Evolutionary conservation across 2,329 filamentous ascomycete species (phyloP).

Genomic region (Phoma sp.): DNA sequence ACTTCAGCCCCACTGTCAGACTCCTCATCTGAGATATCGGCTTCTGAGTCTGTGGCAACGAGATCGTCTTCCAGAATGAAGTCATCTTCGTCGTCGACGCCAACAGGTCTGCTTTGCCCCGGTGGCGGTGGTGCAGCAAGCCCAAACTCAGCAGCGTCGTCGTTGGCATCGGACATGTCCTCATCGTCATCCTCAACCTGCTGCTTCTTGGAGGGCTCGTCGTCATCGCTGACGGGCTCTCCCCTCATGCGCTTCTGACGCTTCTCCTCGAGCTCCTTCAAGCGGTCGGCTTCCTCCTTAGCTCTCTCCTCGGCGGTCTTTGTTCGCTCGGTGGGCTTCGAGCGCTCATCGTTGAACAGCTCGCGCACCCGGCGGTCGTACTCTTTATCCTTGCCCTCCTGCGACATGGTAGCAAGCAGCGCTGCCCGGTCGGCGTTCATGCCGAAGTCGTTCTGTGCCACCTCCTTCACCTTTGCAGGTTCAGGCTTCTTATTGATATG

Average conservation of each 20-base stretch:
- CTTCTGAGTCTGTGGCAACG: slow-evolving; percentile 76
- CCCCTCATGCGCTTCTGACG: slow-evolving; percentile 87
- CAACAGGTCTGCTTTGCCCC: slow-evolving; percentile 40
- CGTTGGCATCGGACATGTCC: slow-evolving; percentile 41
- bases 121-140: slow-evolving; percentile 64
- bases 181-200: slow-evolving; percentile 47
- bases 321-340: slow-evolving; percentile 83
- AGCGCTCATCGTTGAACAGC: slow-evolving; percentile 82
- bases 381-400: slow-evolving; percentile 77
- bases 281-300: slow-evolving; percentile 75
- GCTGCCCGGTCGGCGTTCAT: slow-evolving; percentile 69
- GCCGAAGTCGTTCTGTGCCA: slow-evolving; percentile 49
- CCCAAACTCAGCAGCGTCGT: slow-evolving; percentile 69
- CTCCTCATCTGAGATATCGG: slow-evolving; percentile 45
- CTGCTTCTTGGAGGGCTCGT: slow-evolving; percentile 60
- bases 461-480: slow-evolving; percentile 50
- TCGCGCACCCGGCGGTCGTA: slow-evolving; percentile 87
- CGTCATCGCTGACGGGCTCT: slow-evolving; percentile 74
- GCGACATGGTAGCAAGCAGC: slow-evolving; percentile 66
- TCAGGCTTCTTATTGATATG: slow-evolving; percentile 60
- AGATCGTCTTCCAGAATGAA: slow-evolving; percentile 91
- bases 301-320: slow-evolving; percentile 66
- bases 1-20: slow-evolving; percentile 43
- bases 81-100: slow-evolving; percentile 88
- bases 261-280: slow-evolving; percentile 84